Conservation (phyloP, 2,329 filamentous ascomycete genomes). For the Pyrenophora tritici-repentis region DNA sequence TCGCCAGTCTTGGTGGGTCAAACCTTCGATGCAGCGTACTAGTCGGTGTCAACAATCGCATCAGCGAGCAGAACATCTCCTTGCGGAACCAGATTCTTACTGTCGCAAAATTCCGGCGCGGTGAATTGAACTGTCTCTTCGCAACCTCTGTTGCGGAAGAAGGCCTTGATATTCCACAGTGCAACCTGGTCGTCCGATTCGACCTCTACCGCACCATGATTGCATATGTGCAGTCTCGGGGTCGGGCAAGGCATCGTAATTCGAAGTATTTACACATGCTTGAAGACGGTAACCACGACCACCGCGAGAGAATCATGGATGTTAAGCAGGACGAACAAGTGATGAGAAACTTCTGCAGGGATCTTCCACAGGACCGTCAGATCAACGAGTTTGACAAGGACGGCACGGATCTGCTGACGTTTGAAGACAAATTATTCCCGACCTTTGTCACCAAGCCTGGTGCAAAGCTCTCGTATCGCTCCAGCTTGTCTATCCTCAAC, state of each 20-base stretch:
- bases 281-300: conserved; percentile 69
- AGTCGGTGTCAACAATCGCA: conserved; percentile 62
- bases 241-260: conserved; percentile 75
- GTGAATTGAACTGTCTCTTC: conserved; percentile 65
- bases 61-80: conserved; percentile 66
- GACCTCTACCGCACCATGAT: conserved; percentile 90
- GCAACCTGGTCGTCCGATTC: conserved; percentile 74
- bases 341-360: conserved; percentile 76
- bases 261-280: conserved; percentile 87
- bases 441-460: conserved; percentile 68
- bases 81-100: conserved; percentile 75
- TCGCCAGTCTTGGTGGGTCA: conserved; percentile 62
- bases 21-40: conserved; percentile 67
- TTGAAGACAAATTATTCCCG: conserved; percentile 55
- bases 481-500: conserved; percentile 72
- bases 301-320: conserved; percentile 62
- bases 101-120: conserved; percentile 67
- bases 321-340: conserved; percentile 62
- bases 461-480: conserved; percentile 77
- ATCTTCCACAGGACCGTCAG: conserved; percentile 74
- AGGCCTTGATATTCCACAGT: conserved; percentile 68
- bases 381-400: conserved; percentile 65
- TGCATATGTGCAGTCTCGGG: conserved; percentile 91
- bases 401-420: conserved; percentile 60
- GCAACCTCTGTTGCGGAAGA: conserved; percentile 69